Conservation (phyloP, 2,329 filamentous ascomycete species). For the Alternaria sp. region DNA sequence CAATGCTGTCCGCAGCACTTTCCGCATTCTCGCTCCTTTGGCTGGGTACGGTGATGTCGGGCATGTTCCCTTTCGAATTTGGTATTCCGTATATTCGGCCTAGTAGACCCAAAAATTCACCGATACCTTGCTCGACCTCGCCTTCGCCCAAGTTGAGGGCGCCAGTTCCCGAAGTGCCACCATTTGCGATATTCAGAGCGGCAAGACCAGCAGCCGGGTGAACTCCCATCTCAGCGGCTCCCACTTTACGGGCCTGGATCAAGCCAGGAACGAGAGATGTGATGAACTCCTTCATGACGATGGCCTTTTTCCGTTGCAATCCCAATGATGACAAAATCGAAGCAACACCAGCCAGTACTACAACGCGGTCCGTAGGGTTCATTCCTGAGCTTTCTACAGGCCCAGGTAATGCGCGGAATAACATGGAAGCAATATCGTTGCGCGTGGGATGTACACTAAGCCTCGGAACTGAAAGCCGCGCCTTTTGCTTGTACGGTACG, state of each 20-base stretch:
- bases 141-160: constrained; percentile 65
- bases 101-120: constrained; percentile 52
- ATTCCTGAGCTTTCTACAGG: constrained; percentile 65
- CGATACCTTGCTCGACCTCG: constrained; percentile 52
- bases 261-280: constrained; percentile 83
- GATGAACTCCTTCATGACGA: constrained; percentile 87
- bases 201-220: constrained; percentile 91
- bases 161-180: constrained; percentile 77
- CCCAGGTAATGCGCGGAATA: constrained; percentile 61
- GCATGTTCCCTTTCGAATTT: constrained; percentile 34
- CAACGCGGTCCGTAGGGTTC: constrained; percentile 77
- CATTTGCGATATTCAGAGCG: constrained; percentile 65
- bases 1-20: constrained; percentile 17
- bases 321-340: constrained; percentile 84
- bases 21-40: constrained; percentile 14
- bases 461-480: constrained; percentile 45
- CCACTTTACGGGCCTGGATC: constrained; percentile 88
- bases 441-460: constrained; percentile 48
- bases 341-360: constrained; percentile 85
- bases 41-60: constrained; percentile 17
- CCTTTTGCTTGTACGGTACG: constrained; percentile 57
- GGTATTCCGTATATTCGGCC: constrained; percentile 56
- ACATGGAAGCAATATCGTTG: constrained; percentile 49
- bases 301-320: constrained; percentile 87
- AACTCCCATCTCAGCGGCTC: constrained; percentile 94